Base-by-base conservation (phyloP, 2,329 filamentous ascomycete genomes). In the Ophiostoma triangulosporum region DNA sequence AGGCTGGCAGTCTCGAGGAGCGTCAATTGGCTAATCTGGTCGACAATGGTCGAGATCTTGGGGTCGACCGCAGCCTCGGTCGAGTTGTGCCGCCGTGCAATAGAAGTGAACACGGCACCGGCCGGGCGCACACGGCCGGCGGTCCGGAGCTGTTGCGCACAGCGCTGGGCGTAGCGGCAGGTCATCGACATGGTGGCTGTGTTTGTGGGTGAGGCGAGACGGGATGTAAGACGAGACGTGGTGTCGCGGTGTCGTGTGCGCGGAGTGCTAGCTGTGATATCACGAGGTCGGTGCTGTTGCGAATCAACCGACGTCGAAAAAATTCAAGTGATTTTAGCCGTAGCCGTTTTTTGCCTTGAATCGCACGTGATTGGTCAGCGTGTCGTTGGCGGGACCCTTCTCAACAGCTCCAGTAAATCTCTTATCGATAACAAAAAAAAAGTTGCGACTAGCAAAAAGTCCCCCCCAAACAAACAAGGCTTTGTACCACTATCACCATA, bases 1-100 rank as follows among this genome's bases (percentile, higher is more conserved):
- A 99, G 77, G 68, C 97, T 93, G 55, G 94, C 91, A 36, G 93
- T 98, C 79, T 99, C 94, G 64, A 99, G 74, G 56, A 99, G 78
- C 45, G 90, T 98, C 79, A 99, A 84, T 80, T 93, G 84, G 73
- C 91, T 95, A 70, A 99, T 98, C 73, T 98, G 90, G 69, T 98
- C 90, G 65, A 99, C 93, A 65, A 99, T 98, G 56, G 80, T 81
- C 62, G 83, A 71, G 64, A 99, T 95, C 80, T 98, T 98, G 59
- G 93, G 89, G 72, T 87, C 95, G 58, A 74, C 70, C 54, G 80
- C 81, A 53, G 80, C 81, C 63, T 90, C 86, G 62, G 88, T 90
- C 58, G 88, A 91, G 71, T 93, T 86, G 85, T 88, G 90, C 79
- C 93, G 82, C 72, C 86, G 81, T 66, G 80, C 66, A 60, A 69